Percentiles rank a stretch among this genome's conserved stretches.
Evolutionary conservation across 2,329 filamentous ascomycete species (phyloP).

Genomic region (Mycogone perniciosa): DNA sequence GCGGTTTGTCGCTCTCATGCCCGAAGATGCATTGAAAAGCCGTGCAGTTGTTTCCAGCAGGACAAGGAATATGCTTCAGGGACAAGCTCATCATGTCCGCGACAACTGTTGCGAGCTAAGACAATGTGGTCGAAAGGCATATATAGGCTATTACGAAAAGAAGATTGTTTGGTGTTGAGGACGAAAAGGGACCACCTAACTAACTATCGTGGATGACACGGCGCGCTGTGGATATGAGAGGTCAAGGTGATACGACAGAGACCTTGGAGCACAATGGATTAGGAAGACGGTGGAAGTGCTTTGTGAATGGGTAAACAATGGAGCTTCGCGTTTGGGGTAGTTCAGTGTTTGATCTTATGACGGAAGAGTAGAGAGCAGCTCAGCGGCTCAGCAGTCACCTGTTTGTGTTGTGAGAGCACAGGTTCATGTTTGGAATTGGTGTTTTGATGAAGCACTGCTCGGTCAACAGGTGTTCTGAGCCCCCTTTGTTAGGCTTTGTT

Average conservation of each 20-base stretch:
- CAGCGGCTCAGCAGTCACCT: too few species aligned
- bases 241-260: background rate
- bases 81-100: constrained; percentile 29
- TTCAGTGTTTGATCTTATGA: too few species aligned
- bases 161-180: background rate
- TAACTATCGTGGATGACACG: too few species aligned
- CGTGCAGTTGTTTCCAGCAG: constrained; percentile 41
- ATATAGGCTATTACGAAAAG: background rate
- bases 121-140: background rate
- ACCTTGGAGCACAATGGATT: too few species aligned
- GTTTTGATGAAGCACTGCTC: constrained; percentile 1
- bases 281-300: too few species aligned
- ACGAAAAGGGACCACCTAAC: background rate
- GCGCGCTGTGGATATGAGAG: background rate
- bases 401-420: too few species aligned
- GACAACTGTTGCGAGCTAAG: background rate
- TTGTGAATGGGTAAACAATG: too few species aligned
- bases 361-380: too few species aligned
- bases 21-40: constrained; percentile 47
- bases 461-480: background rate
- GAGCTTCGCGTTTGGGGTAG: too few species aligned
- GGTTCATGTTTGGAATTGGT: background rate
- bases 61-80: constrained; percentile 46
- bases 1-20: constrained; percentile 31
- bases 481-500: background rate